Base-by-base conservation (phyloP, 331 rosid species). In the Arachis monticola region DNA sequence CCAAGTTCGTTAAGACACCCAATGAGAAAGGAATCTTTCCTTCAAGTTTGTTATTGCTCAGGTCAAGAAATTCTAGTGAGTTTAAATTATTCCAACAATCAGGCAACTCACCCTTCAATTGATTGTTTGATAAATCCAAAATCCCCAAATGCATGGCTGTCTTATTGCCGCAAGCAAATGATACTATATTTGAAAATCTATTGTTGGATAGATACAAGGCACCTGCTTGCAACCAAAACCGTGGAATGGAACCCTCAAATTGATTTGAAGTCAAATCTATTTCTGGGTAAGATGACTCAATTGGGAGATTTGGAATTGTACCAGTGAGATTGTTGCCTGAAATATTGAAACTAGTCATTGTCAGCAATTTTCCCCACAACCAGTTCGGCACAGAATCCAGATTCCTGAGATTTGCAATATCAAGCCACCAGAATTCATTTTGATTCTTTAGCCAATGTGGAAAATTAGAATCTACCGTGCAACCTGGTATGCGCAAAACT, bases 1-100 rank as follows among this genome's bases (percentile, higher is more conserved):
- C 0, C n/a, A 77, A n/a, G 1, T 6, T 5, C 0, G 9, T 1
- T 32, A 77, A 44, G 10, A 56, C 4, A 0, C 71, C 58, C 30
- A 77, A 40, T 12, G 81, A 77, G 7, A 0, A 1, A 0, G 81
- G 76, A 41, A 77, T 27, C 1, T 60, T 42, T 3, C 81, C 76
- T 0, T 67, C 27, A 47, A 75, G 44, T 27, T n/a, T 66, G 5
- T 75, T 75, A 53, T 75, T 65, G 73, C 72, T 75, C 1, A 75
- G 1, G 2, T 75, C 79, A 42, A 75, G 27, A 42, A 11, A 53
- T 8, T 2, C 0, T 42, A 75, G 38, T 4, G 56, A 27, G 7
- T 47, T 7, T 27, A 75, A 2, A 52, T 41, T 4, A 8, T 22
- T 22, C 79, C 79, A 74, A 74, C 71, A 74, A 40, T 64, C 38